These are phyloP conservation scores for Starmerella asiatica DNA, from an alignment of 805 yeast species.

Conservation along the genomic window DNA sequence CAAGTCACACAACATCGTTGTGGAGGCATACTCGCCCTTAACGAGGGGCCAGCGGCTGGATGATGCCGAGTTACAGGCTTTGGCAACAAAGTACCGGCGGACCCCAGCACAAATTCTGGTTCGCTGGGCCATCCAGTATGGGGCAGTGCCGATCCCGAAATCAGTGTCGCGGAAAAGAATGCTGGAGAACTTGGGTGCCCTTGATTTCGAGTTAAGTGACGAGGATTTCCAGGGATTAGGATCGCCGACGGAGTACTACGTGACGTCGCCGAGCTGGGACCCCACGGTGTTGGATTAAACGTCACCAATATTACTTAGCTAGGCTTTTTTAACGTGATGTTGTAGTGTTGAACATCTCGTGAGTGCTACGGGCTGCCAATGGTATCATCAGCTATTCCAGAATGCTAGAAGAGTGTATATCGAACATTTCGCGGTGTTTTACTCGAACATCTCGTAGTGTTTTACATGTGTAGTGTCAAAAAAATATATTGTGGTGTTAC, in stretches of 20 bases:
- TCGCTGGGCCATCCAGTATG: conserved; percentile 38
- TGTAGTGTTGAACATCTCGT: too few relatives aligned
- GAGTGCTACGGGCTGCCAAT: too few relatives aligned
- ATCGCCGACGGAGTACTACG: conserved; percentile 23
- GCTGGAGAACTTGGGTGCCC: conserved; percentile 41
- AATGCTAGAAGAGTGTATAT: too few relatives aligned
- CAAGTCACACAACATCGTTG: conserved; percentile 38
- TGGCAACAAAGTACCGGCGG: conserved; percentile 31
- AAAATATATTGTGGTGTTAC: too few relatives aligned
- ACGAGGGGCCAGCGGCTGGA: conserved; percentile 45
- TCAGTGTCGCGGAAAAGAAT: conserved; percentile 47
- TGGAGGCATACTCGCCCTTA: conserved; percentile 71
- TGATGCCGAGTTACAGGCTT: conserved; percentile 25
- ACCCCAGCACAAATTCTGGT: conserved; percentile 36
- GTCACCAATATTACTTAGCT: not conserved
- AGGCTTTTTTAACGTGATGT: too few relatives aligned
- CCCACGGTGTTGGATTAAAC: conserved; percentile 18
- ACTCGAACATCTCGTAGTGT: too few relatives aligned
- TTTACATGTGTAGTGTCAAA: too few relatives aligned
- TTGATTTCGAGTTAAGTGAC: conserved; percentile 30
- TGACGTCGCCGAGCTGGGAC: conserved; percentile 26
- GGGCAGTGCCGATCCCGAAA: conserved; percentile 58
- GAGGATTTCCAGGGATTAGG: conserved; percentile 25
- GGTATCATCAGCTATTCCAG: too few relatives aligned
- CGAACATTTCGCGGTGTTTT: too few relatives aligned